Evolutionary conservation across 108 stramenopile species (phyloP), one percentile per base, ranked within the genome.

Genomic region (Aurantiochytrium sp.): DNA sequence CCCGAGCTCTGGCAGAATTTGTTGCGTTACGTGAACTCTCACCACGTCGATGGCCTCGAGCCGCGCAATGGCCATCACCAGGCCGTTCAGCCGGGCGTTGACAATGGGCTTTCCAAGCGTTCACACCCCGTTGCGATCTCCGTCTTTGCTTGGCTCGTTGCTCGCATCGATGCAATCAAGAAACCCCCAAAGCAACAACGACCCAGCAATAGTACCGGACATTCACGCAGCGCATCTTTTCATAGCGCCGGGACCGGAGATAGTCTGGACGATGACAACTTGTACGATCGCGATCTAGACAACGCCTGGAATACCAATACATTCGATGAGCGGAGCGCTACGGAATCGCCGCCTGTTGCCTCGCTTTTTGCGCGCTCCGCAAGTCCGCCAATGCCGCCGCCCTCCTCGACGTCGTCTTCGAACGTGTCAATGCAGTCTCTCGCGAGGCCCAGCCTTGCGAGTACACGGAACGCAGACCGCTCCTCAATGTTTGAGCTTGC

Each of bases 41-140:
- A 83, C 28, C 76, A 83, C 4, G 76, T 83, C 14, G 76, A 83
- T 28, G 76, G 76, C 51, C n/a, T 53, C 49, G 76, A 83, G 76
- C 76, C 51, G 1, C 49, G 49, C 49, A 23, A 83, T 83, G 49
- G 76, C 18, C 44, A 12, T 6, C 45, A 83, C 19, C 76, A 53
- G n/a, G 49, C 76, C 51, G 51, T 53, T 16, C 44, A 83, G 28
- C 19, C 76, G 0, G 76, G 76, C 76, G 4, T 53, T 18, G 76
- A 83, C 4, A 53, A 83, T 35, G 64, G 64, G 1, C 64, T 69
- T 18, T 42, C 35, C 42, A 69, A 69, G 64, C 64, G 64, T 8
- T 69, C 64, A 18, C 25, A 23, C 10, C 64, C 64, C 4, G 64
- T 69, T 14, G 64, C 64, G 10, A 69, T 42, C 18, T 69, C 64